Evolutionary conservation across 2,329 filamentous ascomycete genomes (phyloP).

Genomic region (Microdochium nivale): DNA sequence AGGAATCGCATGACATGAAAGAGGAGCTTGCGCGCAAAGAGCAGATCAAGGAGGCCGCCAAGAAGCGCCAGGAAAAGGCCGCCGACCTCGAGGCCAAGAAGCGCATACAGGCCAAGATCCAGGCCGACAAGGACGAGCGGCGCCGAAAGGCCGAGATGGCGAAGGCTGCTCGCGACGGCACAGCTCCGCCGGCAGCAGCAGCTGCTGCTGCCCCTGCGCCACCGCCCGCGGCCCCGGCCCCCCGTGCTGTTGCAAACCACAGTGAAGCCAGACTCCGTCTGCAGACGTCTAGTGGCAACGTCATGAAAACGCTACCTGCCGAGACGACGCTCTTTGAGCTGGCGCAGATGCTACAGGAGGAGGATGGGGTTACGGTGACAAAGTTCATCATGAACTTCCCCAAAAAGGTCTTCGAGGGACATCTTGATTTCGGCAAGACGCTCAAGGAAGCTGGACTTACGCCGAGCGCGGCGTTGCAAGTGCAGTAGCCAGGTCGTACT

Average conservation of each 20-base stretch:
- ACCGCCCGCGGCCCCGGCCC: slow-evolving; percentile 35
- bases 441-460: slow-evolving; percentile 86
- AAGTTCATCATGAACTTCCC: slow-evolving; percentile 86
- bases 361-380: slow-evolving; percentile 61
- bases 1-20: slow-evolving; percentile 80
- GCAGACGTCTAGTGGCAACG: slow-evolving; percentile 65
- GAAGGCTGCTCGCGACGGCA: slow-evolving; percentile 80
- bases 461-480: slow-evolving; percentile 82
- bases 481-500: slow-evolving; percentile 36
- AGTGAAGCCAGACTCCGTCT: slow-evolving; percentile 75
- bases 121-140: slow-evolving; percentile 86
- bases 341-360: slow-evolving; percentile 62
- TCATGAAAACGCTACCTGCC: slow-evolving; percentile 81
- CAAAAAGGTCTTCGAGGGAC: slow-evolving; percentile 64
- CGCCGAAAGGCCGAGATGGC: slow-evolving; percentile 76
- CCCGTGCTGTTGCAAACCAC: slow-evolving; percentile 61
- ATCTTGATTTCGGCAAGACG: slow-evolving; percentile 76
- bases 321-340: slow-evolving; percentile 93
- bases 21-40: slow-evolving; percentile 84
- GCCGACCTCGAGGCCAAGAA: slow-evolving; percentile 81
- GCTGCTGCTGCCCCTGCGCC: slow-evolving; percentile 30
- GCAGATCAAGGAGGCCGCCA: slow-evolving; percentile 81
- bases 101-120: slow-evolving; percentile 86
- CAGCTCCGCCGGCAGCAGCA: slow-evolving; percentile 33
- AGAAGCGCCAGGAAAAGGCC: slow-evolving; percentile 80